Evolutionary conservation across 192 early-diverging fungal genomes (phyloP).

Genomic region (Rhizophagus clarus): DNA sequence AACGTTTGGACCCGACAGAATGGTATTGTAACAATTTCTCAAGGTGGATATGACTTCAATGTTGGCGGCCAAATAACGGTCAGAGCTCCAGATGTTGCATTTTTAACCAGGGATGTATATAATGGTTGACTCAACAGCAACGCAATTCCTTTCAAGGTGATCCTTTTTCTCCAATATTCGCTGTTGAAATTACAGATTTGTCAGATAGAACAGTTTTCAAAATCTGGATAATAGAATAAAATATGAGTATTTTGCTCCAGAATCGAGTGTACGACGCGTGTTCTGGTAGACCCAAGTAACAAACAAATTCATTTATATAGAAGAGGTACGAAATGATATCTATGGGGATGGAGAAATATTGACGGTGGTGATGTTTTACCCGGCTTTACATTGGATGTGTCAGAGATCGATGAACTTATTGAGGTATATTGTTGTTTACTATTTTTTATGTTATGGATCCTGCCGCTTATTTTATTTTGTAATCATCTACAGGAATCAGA

Average conservation of each 20-base stretch:
- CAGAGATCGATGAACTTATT: too few species aligned
- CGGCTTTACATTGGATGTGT: constrained; percentile 5
- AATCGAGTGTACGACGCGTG: not conserved
- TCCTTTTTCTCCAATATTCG: constrained; percentile 19
- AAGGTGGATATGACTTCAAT: constrained; percentile 26
- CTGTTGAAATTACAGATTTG: constrained; percentile 10
- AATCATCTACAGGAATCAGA: too few species aligned
- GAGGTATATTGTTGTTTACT: too few species aligned
- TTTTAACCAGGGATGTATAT: constrained; percentile 26
- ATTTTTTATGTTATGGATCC: too few species aligned
- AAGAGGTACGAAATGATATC: constrained; percentile 3
- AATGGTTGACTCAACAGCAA: constrained; percentile 28
- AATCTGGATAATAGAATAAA: constrained; percentile 18
- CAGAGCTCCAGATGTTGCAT: not conserved
- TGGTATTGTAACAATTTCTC: constrained; percentile 10
- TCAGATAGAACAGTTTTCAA: constrained; percentile 11
- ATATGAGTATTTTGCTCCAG: constrained; percentile 10
- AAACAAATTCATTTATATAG: constrained; percentile 29
- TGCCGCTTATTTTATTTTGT: too few species aligned
- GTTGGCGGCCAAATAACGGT: constrained; percentile 19
- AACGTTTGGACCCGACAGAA: constrained; percentile 25
- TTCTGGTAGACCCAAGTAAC: constrained; percentile 15
- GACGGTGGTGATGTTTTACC: not conserved
- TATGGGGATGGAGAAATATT: constrained; percentile 23
- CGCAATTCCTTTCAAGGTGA: constrained; percentile 13